These are phyloP conservation scores for Urochloa ruziziensis DNA, from an alignment of 176 grass and related monocot species.

Conservation along the genomic window DNA sequence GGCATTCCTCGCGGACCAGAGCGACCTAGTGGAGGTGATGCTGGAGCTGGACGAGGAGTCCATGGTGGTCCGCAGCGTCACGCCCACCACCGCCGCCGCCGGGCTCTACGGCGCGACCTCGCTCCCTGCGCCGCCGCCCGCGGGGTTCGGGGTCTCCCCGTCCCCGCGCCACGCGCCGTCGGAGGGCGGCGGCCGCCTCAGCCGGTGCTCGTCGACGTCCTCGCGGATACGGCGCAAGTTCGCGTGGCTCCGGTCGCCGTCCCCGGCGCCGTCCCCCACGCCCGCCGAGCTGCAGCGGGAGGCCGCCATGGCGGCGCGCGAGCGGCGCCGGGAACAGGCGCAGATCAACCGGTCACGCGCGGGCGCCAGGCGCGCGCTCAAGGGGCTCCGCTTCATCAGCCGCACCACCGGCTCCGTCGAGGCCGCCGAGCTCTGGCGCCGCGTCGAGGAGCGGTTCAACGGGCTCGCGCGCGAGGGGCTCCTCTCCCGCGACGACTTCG, in stretches of 20 bases:
- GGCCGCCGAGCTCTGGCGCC: slow-evolving; percentile 70
- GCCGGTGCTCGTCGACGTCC: slow-evolving; percentile 85
- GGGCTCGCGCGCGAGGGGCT: slow-evolving; percentile 63
- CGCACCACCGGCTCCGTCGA: slow-evolving; percentile 67
- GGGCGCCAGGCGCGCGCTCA: slow-evolving; percentile 73
- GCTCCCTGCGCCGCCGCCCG: neutral
- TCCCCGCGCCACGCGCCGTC: slow-evolving; percentile 36
- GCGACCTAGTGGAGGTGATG: slow-evolving; percentile 97
- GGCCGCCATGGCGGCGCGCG: slow-evolving; percentile 68
- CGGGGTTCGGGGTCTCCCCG: neutral
- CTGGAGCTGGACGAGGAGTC: slow-evolving; percentile 98
- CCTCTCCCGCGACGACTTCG: slow-evolving; percentile 94
- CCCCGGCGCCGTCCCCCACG: slow-evolving; percentile 30
- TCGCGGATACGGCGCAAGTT: slow-evolving; percentile 85
- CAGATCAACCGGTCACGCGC: slow-evolving; percentile 67
- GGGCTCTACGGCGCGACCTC: slow-evolving; percentile 28
- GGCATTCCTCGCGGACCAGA: slow-evolving; percentile 79
- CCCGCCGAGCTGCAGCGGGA: slow-evolving; percentile 35
- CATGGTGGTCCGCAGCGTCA: slow-evolving; percentile 98
- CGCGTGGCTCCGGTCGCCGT: slow-evolving; percentile 84
- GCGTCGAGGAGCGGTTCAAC: slow-evolving; percentile 79
- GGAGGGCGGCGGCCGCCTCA: slow-evolving; percentile 39
- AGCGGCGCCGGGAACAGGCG: slow-evolving; percentile 66
- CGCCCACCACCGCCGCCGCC: slow-evolving; percentile 54
- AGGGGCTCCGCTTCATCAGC: slow-evolving; percentile 98